Evolutionary conservation across 192 early-diverging fungal genomes (phyloP).

Genomic region (Umbelopsis ramanniana): DNA sequence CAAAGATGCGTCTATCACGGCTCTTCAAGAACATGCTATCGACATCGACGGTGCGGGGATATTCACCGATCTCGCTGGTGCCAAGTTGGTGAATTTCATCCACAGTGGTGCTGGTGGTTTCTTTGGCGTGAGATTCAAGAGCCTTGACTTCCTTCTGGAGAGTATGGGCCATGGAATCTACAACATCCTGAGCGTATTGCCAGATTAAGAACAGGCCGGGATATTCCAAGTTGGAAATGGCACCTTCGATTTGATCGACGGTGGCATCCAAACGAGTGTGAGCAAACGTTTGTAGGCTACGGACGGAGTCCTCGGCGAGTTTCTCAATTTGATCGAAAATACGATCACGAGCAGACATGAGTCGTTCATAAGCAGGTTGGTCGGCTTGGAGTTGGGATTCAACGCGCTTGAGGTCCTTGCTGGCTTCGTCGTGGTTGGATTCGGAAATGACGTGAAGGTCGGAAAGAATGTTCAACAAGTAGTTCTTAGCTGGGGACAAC

Average conservation of each 20-base stretch:
- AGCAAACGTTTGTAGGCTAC: slow-evolving; percentile 54
- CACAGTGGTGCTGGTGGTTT: slow-evolving; percentile 43
- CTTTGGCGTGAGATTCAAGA: slow-evolving; percentile 60
- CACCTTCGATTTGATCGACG: slow-evolving; percentile 69
- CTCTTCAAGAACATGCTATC: slow-evolving; percentile 29
- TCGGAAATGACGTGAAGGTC: slow-evolving; percentile 79
- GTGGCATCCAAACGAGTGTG: slow-evolving; percentile 48
- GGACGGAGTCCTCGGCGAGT: slow-evolving; percentile 62
- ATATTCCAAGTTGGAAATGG: slow-evolving; percentile 74
- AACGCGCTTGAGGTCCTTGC: slow-evolving; percentile 63
- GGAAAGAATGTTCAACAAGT: slow-evolving; percentile 81
- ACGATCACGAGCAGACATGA: slow-evolving; percentile 73
- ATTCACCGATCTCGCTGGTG: slow-evolving; percentile 40
- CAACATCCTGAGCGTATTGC: slow-evolving; percentile 85
- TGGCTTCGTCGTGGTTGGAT: slow-evolving; percentile 69
- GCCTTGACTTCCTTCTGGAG: slow-evolving; percentile 65
- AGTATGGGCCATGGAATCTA: slow-evolving; percentile 67
- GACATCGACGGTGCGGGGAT: slow-evolving; percentile 28
- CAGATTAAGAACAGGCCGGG: slow-evolving; percentile 82
- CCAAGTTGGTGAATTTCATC: slow-evolving; percentile 47
- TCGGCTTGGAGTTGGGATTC: slow-evolving; percentile 62
- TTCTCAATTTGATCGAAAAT: slow-evolving; percentile 67
- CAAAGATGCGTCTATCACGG: slow-evolving; percentile 26
- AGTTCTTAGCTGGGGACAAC: slow-evolving; percentile 92
- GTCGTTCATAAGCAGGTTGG: slow-evolving; percentile 75